Base-by-base conservation (phyloP, 805 yeast genomes). In the Candida pseudoglaebosa region DNA sequence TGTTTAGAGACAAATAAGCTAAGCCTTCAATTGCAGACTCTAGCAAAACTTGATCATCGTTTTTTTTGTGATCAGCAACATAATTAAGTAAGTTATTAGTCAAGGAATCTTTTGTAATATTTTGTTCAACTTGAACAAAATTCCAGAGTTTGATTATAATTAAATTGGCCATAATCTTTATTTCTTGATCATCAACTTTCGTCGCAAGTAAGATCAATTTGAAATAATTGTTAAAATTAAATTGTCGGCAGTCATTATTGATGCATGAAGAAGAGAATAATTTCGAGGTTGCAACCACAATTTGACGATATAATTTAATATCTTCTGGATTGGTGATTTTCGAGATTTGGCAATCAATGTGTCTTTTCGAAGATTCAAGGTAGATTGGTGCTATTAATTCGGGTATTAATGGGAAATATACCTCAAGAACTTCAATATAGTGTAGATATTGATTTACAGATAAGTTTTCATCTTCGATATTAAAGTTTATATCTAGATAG, bases 91-190 rank as follows among this genome's bases (percentile, higher is more conserved):
- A 37, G 4, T 33, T 40, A 9, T 43, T 36, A 20, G 47, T 24
- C 16, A 50, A 38, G 17, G 44, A 42, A 4, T 41, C 19, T 3
- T 46, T 36, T 1, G 29, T 34, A n/a, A 48, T 26, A 9, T 38
- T 28, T 8, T 44, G 32, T 13, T 40, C 36, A 12, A 34, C 13
- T 30, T 70, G 63, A 0, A 74, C 56, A 39, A 71, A 66, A 36
- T 71, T 70, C 84, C 84, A 80, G 2, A 78, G 56, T 52, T 81
- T 81, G 5, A 77, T 58, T n/a, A 78, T 48, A 3, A 73, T 72
- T 28, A 78, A 49, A 0, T 73, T 63, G 0, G 80, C 59, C 9
- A 67, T 49, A 6, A 65, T 37, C 36, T 57, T 57, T n/a, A 62
- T 46, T 15, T 54, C 51, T 0, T 39, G 10, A 21, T 35, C 30